Conservation (phyloP, 495 filamentous ascomycete species). For the Staphylotrichum tortipilum region DNA sequence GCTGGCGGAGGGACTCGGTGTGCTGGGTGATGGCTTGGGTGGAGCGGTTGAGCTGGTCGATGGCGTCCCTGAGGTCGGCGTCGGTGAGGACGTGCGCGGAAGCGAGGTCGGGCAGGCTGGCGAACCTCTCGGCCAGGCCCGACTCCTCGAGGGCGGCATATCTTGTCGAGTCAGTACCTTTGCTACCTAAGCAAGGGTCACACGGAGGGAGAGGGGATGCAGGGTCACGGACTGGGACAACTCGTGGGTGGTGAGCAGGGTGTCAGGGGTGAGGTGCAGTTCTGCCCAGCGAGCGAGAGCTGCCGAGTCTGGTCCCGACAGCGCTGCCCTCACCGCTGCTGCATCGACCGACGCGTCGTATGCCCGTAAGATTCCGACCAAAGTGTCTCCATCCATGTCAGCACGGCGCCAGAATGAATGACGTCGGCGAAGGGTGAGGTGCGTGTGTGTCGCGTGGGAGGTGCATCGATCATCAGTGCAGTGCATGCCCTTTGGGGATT, state of each 20-base stretch:
- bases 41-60: constrained; percentile 37
- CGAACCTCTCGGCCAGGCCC: constrained; percentile 29
- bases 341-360: constrained; percentile 25
- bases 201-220: not conserved
- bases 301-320: constrained; percentile 13
- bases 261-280: constrained; percentile 34
- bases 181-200: too few relatives aligned
- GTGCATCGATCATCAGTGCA: too few relatives aligned
- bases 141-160: constrained; percentile 30
- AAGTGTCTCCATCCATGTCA: constrained; percentile 20
- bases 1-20: constrained; percentile 33
- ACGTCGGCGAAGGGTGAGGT: too few relatives aligned
- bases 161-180: constrained; percentile 20
- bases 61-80: constrained; percentile 34
- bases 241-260: constrained; percentile 36
- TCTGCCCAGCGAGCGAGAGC: constrained; percentile 32
- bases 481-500: too few relatives aligned
- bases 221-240: constrained; percentile 27
- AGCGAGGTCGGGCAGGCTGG: constrained; percentile 27
- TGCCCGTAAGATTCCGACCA: constrained; percentile 18
- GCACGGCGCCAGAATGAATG: too few relatives aligned
- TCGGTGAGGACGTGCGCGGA: constrained; percentile 28
- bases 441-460: too few relatives aligned
- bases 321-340: constrained; percentile 22
- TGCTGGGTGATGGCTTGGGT: constrained; percentile 39